These are phyloP conservation scores for Coccomyxa sp. DNA, from an alignment of 139 green algal genomes.

Conservation along the genomic window DNA sequence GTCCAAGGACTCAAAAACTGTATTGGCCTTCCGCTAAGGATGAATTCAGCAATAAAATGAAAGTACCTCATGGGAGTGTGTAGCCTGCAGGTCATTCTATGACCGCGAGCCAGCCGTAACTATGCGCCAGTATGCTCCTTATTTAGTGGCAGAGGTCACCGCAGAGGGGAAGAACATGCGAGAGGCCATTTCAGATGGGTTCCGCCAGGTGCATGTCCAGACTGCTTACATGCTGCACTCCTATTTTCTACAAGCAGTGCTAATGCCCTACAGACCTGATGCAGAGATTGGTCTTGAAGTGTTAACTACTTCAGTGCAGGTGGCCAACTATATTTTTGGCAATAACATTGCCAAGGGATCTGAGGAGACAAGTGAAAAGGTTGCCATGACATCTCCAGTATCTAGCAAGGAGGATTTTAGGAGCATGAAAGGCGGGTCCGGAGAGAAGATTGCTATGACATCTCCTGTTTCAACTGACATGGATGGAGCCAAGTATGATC, in stretches of 20 bases:
- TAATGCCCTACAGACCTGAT: too few species aligned
- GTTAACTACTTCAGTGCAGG: slow-evolving; percentile 5
- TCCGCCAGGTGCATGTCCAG: slow-evolving; percentile 27
- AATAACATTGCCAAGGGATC: slow-evolving; percentile 33
- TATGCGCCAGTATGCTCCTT: slow-evolving; percentile 41
- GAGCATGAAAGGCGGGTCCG: neutral
- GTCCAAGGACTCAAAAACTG: neutral
- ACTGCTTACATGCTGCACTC: neutral
- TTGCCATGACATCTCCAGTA: slow-evolving; percentile 39
- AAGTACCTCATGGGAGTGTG: neutral
- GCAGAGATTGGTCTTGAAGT: too few species aligned
- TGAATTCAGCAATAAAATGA: neutral
- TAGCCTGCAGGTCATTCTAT: neutral
- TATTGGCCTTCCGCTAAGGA: neutral
- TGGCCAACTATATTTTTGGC: slow-evolving; percentile 65
- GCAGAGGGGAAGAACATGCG: slow-evolving; percentile 24
- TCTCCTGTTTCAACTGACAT: slow-evolving; percentile 46
- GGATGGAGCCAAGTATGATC: slow-evolving; percentile 12
- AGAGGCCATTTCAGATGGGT: slow-evolving; percentile 27
- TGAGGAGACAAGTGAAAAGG: slow-evolving; percentile 16
- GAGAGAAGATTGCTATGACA: slow-evolving; percentile 57
- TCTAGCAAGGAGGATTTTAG: neutral
- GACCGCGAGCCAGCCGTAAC: slow-evolving; percentile 7
- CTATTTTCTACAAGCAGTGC: too few species aligned
- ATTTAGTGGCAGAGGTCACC: slow-evolving; percentile 45